Base-by-base conservation (phyloP, 2,329 filamentous ascomycete genomes). In the Aureobasidium vineae region DNA sequence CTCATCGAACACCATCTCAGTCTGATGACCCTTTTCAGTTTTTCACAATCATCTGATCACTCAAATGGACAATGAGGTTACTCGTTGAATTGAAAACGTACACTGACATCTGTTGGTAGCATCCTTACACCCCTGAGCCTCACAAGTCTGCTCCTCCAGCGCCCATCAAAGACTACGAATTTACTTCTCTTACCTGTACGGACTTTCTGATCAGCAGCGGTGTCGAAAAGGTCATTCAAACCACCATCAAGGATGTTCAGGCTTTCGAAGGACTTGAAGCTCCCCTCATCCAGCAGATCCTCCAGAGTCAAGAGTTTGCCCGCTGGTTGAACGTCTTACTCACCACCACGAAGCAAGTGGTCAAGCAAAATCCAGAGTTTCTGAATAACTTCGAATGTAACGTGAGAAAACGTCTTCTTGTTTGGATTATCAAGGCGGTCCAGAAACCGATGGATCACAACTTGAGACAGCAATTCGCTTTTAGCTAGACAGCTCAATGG, bases 121-220 rank as follows among this genome's bases (percentile, higher is more conserved):
- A 33, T 16, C 31, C 28, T 19, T 19, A 3, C 16, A n/a, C 49
- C 19, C 5, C 31, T 31, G 19, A 36, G 11, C 19, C 36, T 8
- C 31, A 21, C 50, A 15, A 54, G 8, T 5, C n/a, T 2, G 11
- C 8, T 4, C 8, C 11, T 21, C 31, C 50, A 13, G 4, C 19
- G 33, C 33, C 33, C 33, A 10, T 10, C 8, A 2, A 33, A 1
- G 8, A 54, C 16, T 15, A 21, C 31, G 3, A 54, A 10, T 6
- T n/a, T 0, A 15, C 3, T 10, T 2, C 11, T 21, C 50, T 31
- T 13, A 2, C 28, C 1, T 54, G 31, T 31, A 54, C 21, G 28
- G 50, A 54, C 50, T 54, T 54, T 21, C 31, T 54, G 15, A 54
- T 54, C 28, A 36, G 19, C 33, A 38, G 28, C n/a, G 50, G 50